Evolutionary conservation across 768 basidiomycete genomes (phyloP), one percentile per base, ranked within the genome.

Genomic region (Erythrobasidium yunnanense): DNA sequence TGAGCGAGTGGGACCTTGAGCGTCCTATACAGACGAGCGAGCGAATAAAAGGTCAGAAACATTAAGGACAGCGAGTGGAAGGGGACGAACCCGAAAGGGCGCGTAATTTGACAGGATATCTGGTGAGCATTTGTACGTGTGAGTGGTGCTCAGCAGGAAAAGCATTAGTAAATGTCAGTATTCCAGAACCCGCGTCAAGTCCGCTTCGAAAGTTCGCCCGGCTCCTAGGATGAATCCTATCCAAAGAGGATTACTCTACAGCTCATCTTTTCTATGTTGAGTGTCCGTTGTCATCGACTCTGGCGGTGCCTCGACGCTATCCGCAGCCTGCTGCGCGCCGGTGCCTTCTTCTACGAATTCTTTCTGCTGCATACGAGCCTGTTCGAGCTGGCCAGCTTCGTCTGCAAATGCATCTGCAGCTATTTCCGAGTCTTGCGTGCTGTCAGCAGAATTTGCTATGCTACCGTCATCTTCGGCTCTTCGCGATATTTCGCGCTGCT

Each of bases 381-480:
- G 72, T 23, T 65, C 70, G 1, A 71, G 35, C 47, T 70, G 67
- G 46, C 68, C 70, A 32, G 73, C 71, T 29, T 56, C 56, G n/a
- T 58, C 27, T 11, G 35, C 56, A 42, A 71, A 71, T 6, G 66
- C 70, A 25, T 65, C 55, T 4, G 65, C 57, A 34, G 68, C 80
- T 27, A 78, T 77, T 18, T 87, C 87, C 34, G 87, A 78, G 8
- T 83, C 83, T 68, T 84, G 85, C 8, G 83, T 80, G 74, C 87
- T 86, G 2, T 84, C 85, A 2, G 83, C 81, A 8, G 83, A 84
- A 32, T 84, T 81, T 22, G 82, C 30, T 27, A 18, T n/a, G 23
- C 33, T 20, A 4, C 35, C 34, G 56, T 32, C 49, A 51, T 25
- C 2, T 25, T n/a, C 46, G 8, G 11, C 46, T 13, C 7, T 8